Conservation (phyloP, 2,329 filamentous ascomycete species). For the Microcera coccophila region DNA sequence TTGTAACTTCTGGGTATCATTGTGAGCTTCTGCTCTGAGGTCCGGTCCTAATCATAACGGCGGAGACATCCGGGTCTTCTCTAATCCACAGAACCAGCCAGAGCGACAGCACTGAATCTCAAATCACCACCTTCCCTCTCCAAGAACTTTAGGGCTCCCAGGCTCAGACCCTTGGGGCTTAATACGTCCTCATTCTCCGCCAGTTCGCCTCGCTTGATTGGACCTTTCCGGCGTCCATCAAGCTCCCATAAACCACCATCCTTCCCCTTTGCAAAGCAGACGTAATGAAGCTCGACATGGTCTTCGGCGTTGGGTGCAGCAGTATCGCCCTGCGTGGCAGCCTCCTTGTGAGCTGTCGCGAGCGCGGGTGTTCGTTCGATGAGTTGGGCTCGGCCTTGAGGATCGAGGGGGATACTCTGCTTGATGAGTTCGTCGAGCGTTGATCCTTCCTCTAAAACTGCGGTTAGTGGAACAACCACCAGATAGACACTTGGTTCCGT, state of each 20-base stretch:
- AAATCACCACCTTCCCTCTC: conserved; percentile 53
- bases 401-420: conserved; percentile 66
- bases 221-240: conserved; percentile 56
- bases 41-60: too few species aligned
- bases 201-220: conserved; percentile 53
- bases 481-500: conserved; percentile 25
- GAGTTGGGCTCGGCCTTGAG: conserved; percentile 63
- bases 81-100: conserved; percentile 50
- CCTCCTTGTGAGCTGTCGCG: conserved; percentile 72
- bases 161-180: conserved; percentile 67
- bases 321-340: conserved; percentile 75
- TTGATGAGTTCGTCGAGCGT: conserved; percentile 62
- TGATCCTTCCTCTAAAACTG: conserved; percentile 42
- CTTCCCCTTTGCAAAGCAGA: conserved; percentile 78
- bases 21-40: too few species aligned
- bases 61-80: too few species aligned
- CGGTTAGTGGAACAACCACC: conserved; percentile 5
- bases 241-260: conserved; percentile 63
- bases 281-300: conserved; percentile 89
- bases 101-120: conserved; percentile 56
- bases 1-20: too few species aligned
- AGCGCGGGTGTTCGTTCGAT: conserved; percentile 74
- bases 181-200: conserved; percentile 64
- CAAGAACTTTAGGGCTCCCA: conserved; percentile 60
- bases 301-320: conserved; percentile 72